Conservation (phyloP, 1,284 basidiomycete species). For the Trichosporon inkin region DNA sequence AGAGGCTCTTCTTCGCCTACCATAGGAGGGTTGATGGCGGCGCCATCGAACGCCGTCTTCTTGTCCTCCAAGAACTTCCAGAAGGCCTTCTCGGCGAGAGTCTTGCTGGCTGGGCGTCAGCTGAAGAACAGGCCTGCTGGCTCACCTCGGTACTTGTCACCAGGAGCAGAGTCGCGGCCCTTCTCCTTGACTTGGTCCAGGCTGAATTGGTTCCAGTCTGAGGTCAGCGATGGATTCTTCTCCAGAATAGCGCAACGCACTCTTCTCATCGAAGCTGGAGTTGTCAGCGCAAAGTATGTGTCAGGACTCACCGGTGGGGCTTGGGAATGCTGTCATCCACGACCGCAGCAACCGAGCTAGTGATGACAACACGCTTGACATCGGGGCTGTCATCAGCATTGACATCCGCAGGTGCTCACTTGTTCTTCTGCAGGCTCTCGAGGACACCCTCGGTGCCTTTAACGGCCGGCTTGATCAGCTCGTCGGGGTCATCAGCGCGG, state of each 20-base stretch:
- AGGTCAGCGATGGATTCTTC: background rate
- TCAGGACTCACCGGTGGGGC: slow-evolving; percentile 12
- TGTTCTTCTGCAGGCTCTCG: slow-evolving; percentile 56
- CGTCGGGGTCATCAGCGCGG: slow-evolving; percentile 46
- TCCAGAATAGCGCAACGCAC: background rate
- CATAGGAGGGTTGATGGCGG: slow-evolving; percentile 56
- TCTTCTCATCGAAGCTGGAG: slow-evolving; percentile 15
- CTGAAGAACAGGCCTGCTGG: background rate
- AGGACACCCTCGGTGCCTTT: slow-evolving; percentile 61
- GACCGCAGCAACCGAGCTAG: slow-evolving; percentile 28
- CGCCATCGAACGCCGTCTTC: slow-evolving; percentile 58
- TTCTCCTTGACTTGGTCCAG: slow-evolving; percentile 56
- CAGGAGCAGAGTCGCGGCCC: slow-evolving; percentile 53
- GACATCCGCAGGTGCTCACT: slow-evolving; percentile 42
- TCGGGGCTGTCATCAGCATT: slow-evolving; percentile 35
- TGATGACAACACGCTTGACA: slow-evolving; percentile 65
- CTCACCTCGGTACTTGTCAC: slow-evolving; percentile 54
- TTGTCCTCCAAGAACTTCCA: slow-evolving; percentile 56
- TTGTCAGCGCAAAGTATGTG: background rate
- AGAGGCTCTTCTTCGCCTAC: slow-evolving; percentile 54
- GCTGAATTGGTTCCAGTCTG: slow-evolving; percentile 62
- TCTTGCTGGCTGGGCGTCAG: slow-evolving; percentile 52
- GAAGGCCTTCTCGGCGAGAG: slow-evolving; percentile 58
- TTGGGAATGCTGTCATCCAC: slow-evolving; percentile 9
- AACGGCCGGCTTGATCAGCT: slow-evolving; percentile 62